Percentiles rank a stretch among this genome's conserved stretches.
Evolutionary conservation across 108 stramenopile genomes (phyloP).

Genomic region (Cyclotella cryptica): DNA sequence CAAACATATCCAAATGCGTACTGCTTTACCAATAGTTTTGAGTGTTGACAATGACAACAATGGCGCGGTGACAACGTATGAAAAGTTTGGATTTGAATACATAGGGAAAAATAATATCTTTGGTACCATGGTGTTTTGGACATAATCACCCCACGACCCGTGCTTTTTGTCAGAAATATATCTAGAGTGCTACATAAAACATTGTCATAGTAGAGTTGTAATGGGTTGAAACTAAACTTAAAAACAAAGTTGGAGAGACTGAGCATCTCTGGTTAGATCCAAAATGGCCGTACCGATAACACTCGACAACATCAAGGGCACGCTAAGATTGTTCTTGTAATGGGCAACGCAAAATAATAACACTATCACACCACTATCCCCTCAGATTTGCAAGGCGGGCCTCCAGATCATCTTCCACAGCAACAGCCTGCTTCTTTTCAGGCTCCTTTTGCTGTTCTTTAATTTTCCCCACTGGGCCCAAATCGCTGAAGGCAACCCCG

Average conservation of each 20-base stretch:
- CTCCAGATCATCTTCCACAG: slow-evolving; percentile 77
- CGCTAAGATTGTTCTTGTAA: no score
- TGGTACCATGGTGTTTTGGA: slow-evolving; percentile 30
- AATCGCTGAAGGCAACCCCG: slow-evolving; percentile 78
- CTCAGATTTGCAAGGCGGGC: slow-evolving; percentile 86
- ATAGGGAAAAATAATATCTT: slow-evolving; percentile 32
- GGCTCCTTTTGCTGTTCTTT: slow-evolving; percentile 57
- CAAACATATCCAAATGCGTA: background rate
- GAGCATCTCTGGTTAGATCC: no score
- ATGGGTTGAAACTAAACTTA: no score
- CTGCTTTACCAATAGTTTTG: slow-evolving; percentile 10
- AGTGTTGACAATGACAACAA: slow-evolving; percentile 45
- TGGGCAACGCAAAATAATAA: background rate
- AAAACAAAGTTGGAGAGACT: no score
- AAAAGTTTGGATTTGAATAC: slow-evolving; percentile 46
- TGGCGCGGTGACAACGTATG: slow-evolving; percentile 32
- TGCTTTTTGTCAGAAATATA: background rate
- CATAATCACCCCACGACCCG: background rate
- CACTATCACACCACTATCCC: slow-evolving; percentile 32
- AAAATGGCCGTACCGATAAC: no score
- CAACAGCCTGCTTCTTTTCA: slow-evolving; percentile 45
- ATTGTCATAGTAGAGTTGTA: no score
- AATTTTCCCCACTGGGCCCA: slow-evolving; percentile 80
- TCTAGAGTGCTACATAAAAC: no score
- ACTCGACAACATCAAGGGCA: no score